Evolutionary conservation across 164 flowering plant genomes (phyloP).

Genomic region (Chloranthus sessilifolius): DNA sequence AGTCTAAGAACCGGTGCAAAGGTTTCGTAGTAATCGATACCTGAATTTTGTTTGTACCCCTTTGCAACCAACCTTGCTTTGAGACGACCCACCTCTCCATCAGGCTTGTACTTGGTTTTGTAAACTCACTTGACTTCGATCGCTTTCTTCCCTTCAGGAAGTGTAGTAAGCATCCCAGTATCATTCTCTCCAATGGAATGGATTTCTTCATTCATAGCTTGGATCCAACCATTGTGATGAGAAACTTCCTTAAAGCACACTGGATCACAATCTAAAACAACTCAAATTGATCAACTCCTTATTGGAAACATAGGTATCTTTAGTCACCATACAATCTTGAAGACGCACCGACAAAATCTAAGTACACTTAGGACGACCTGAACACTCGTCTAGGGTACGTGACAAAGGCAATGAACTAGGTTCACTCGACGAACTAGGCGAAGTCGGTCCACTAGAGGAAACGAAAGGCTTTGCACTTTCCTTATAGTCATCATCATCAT

Average conservation of each 20-base stretch:
- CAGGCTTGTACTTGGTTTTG: slow-evolving; percentile 7
- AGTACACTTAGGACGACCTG: not conserved
- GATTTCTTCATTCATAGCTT: slow-evolving; percentile 7
- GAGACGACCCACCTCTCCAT: slow-evolving; percentile 5
- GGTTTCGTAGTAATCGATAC: slow-evolving; percentile 5
- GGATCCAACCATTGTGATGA: not conserved
- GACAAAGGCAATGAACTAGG: not conserved
- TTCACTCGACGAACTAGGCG: no score
- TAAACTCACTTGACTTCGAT: slow-evolving; percentile 14
- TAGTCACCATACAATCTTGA: no score
- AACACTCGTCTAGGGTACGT: not conserved
- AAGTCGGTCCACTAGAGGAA: no score
- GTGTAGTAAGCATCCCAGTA: slow-evolving; percentile 1
- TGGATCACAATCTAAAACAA: slow-evolving; percentile 1
- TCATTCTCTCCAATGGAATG: not conserved
- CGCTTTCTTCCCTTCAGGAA: slow-evolving; percentile 10
- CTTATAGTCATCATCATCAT: not conserved
- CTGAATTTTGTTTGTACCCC: slow-evolving; percentile 11
- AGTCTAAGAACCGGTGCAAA: slow-evolving; percentile 11
- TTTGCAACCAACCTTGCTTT: slow-evolving; percentile 1
- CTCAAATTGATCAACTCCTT: not conserved
- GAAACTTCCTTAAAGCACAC: not conserved
- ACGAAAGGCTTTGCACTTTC: no score
- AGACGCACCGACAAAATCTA: not conserved
- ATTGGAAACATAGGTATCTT: not conserved